Percentiles rank a stretch among this genome's conserved stretches.
phyloP scores from a whole-genome alignment of 371 early-diverging fungal genomes.

The Thermomucor indicae-seudaticae region DNA sequence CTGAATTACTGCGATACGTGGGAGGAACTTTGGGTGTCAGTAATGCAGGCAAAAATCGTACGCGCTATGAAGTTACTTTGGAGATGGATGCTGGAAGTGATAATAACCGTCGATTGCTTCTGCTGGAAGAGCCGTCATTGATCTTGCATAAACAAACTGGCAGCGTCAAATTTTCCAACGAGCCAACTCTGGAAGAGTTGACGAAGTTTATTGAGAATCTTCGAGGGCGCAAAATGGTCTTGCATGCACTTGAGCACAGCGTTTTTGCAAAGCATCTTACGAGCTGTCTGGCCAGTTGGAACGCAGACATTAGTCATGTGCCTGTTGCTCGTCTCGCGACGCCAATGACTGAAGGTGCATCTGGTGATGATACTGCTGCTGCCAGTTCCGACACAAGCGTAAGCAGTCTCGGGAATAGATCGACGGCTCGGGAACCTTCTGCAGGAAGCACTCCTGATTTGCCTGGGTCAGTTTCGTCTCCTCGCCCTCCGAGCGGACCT shows the following conservation, averaged over 20 bases:
- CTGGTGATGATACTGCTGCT: neutral
- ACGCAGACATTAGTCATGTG: slow-evolving; percentile 51
- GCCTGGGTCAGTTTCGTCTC: too few species aligned
- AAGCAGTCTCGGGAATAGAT: neutral
- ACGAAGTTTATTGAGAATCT: slow-evolving; percentile 40
- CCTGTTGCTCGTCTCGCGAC: slow-evolving; percentile 24
- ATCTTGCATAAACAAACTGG: slow-evolving; percentile 20
- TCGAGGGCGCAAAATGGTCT: slow-evolving; percentile 45
- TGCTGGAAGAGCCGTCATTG: slow-evolving; percentile 8
- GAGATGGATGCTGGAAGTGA: slow-evolving; percentile 33
- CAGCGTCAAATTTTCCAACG: slow-evolving; percentile 36
- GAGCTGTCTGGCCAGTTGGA: slow-evolving; percentile 55
- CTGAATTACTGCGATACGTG: slow-evolving; percentile 44
- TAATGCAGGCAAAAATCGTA: slow-evolving; percentile 30
- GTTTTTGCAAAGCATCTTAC: slow-evolving; percentile 59
- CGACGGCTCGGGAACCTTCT: neutral
- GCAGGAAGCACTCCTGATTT: neutral
- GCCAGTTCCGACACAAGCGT: neutral
- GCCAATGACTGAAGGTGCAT: neutral
- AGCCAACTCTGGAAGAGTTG: slow-evolving; percentile 55
- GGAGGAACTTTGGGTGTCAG: slow-evolving; percentile 39
- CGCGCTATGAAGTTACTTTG: slow-evolving; percentile 34
- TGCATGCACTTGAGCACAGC: slow-evolving; percentile 53
- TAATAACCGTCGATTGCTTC: slow-evolving; percentile 6
- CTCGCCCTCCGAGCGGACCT: slow-evolving; percentile 1